Conservation (phyloP, 257 asterid species). For the Rehmannia glutinosa region DNA sequence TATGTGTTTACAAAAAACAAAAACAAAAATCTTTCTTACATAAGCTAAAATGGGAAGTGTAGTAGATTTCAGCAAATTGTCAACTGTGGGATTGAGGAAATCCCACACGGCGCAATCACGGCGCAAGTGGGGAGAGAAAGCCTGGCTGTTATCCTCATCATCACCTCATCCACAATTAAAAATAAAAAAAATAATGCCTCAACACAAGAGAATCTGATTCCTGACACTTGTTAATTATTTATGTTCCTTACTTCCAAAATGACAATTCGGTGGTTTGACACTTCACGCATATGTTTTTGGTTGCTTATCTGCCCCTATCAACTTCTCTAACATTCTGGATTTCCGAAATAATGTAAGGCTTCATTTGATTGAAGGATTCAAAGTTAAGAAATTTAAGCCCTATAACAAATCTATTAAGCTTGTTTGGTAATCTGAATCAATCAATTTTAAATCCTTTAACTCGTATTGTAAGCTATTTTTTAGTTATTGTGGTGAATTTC, state of each 20-base stretch:
- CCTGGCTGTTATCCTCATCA: background rate
- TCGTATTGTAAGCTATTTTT: too few relatives aligned
- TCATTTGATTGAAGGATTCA: too few relatives aligned
- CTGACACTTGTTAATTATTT: background rate
- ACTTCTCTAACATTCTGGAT: background rate
- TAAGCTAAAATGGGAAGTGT: too few relatives aligned
- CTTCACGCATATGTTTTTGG: background rate
- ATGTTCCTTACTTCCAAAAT: too few relatives aligned
- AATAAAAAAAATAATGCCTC: background rate
- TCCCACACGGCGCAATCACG: slow-evolving; percentile 9
- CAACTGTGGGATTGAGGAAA: background rate
- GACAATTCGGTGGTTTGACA: slow-evolving; percentile 1
- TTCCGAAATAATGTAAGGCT: background rate
- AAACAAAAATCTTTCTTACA: too few relatives aligned
- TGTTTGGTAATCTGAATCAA: too few relatives aligned
- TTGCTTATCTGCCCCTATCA: background rate
- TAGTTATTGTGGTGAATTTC: too few relatives aligned
- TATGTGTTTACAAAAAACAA: too few relatives aligned
- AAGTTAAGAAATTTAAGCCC: too few relatives aligned
- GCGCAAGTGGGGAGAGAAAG: background rate
- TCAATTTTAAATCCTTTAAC: too few relatives aligned
- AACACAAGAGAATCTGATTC: background rate
- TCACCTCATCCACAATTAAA: too few relatives aligned
- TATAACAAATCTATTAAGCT: too few relatives aligned
- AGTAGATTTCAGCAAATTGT: background rate